Evolutionary conservation across 768 basidiomycete genomes (phyloP).

Genomic region (Agrocybe pediades): DNA sequence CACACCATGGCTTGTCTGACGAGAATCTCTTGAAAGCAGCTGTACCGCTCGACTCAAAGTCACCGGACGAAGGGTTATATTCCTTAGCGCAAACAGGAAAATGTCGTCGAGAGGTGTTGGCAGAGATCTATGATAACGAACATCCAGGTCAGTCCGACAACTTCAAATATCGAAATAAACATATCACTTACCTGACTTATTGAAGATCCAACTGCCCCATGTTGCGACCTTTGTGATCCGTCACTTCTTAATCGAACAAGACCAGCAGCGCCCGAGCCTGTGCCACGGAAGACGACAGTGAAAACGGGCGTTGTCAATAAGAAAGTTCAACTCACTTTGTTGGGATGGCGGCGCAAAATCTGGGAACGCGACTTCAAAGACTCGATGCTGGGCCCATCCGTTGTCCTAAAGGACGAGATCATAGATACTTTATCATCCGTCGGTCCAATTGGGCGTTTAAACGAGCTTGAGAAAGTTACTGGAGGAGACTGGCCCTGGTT

Average conservation of each 20-base stretch:
- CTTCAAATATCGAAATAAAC: neutral
- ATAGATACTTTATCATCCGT: constrained; percentile 17
- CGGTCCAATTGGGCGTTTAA: constrained; percentile 11
- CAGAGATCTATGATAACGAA: constrained; percentile 18
- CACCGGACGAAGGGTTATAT: constrained; percentile 29
- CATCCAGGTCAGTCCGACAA: constrained; percentile 5
- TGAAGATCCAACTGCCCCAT: constrained; percentile 18
- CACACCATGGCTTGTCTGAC: constrained; percentile 13
- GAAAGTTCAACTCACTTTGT: constrained; percentile 1
- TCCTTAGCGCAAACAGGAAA: constrained; percentile 25
- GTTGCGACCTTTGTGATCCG: constrained; percentile 25
- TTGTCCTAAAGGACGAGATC: constrained; percentile 13
- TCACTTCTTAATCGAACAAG: constrained; percentile 16
- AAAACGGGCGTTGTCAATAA: constrained; percentile 12
- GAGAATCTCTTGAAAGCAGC: neutral
- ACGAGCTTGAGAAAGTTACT: constrained; percentile 7
- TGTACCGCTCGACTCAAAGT: constrained; percentile 14
- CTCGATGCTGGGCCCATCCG: constrained; percentile 8
- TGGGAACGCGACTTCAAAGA: constrained; percentile 11
- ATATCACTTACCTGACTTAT: neutral
- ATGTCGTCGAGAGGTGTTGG: constrained; percentile 25
- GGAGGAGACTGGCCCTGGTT: constrained; percentile 22
- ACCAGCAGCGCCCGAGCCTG: constrained; percentile 1
- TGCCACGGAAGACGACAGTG: neutral
- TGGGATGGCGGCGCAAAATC: constrained; percentile 14